A percentile compares a stretch with the other conserved stretches of the same genome.
phyloP scores from a whole-genome alignment of 768 basidiomycete genomes.

The Lactarius deliciosus region DNA sequence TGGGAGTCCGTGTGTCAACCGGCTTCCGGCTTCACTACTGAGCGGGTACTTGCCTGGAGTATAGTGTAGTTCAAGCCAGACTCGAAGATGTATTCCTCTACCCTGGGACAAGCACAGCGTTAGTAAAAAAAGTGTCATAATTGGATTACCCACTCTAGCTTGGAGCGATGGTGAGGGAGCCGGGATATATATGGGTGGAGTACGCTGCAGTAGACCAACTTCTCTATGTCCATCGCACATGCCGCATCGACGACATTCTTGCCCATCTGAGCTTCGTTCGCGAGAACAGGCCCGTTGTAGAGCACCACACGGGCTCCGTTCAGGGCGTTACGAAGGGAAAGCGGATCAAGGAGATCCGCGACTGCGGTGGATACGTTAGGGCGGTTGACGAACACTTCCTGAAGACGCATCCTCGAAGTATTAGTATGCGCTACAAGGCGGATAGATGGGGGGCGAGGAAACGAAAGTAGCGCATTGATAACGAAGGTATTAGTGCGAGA shows the following conservation, averaged over 20 bases:
- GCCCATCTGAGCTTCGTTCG: slow-evolving; percentile 24
- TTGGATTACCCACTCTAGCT: slow-evolving; percentile 23
- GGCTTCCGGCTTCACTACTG: not conserved
- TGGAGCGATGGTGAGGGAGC: slow-evolving; percentile 26
- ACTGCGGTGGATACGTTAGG: slow-evolving; percentile 22
- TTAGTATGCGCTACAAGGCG: slow-evolving; percentile 22
- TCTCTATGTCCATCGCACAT: slow-evolving; percentile 26
- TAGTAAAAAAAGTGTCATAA: not conserved
- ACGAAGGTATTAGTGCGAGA: slow-evolving; percentile 28
- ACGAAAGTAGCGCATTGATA: slow-evolving; percentile 23
- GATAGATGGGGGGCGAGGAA: slow-evolving; percentile 25
- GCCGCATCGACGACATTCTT: slow-evolving; percentile 29
- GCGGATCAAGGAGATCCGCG: slow-evolving; percentile 25
- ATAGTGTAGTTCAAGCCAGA: slow-evolving; percentile 41
- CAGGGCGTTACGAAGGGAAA: slow-evolving; percentile 18
- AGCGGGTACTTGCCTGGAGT: slow-evolving; percentile 31
- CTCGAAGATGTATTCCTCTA: slow-evolving; percentile 41
- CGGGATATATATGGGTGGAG: slow-evolving; percentile 27
- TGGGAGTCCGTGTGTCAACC: not conserved
- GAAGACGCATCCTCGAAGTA: slow-evolving; percentile 12
- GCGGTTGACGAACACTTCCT: slow-evolving; percentile 5
- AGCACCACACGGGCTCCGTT: slow-evolving; percentile 18
- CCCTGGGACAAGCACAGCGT: slow-evolving; percentile 25
- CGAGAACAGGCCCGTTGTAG: slow-evolving; percentile 26
- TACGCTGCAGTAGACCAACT: slow-evolving; percentile 28